phyloP scores from a whole-genome alignment of 1,139 yeast species.

The Kodamaea ohmeri region DNA sequence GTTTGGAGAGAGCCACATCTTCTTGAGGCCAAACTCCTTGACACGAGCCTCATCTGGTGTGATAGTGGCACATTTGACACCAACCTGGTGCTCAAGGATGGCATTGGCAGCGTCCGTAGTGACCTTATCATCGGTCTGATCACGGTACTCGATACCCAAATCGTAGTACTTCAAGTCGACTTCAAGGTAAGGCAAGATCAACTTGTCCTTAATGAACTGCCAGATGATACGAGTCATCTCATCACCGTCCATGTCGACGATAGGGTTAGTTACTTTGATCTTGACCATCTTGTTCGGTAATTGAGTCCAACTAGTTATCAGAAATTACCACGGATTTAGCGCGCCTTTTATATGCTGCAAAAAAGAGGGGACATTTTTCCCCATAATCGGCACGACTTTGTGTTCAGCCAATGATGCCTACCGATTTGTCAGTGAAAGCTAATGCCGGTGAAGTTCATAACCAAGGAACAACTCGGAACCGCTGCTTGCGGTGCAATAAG shows the following conservation, averaged over 20 bases:
- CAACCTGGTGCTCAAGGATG: conserved; percentile 72
- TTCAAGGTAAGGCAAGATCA: conserved; percentile 68
- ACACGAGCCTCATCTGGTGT: conserved; percentile 85
- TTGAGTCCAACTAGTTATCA: background rate
- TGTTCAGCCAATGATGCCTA: conserved; percentile 1
- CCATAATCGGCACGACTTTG: conserved; percentile 4
- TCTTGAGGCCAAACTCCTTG: conserved; percentile 66
- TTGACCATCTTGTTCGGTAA: conserved; percentile 33
- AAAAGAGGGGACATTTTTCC: conserved; percentile 8
- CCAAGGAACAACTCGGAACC: too few species aligned
- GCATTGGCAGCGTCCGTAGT: conserved; percentile 77
- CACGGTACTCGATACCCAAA: conserved; percentile 68
- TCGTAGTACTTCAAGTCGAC: conserved; percentile 75
- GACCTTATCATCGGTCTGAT: conserved; percentile 67
- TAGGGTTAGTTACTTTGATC: conserved; percentile 66
- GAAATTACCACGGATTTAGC: background rate
- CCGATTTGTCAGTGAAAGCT: conserved; percentile 1
- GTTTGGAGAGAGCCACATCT: conserved; percentile 86
- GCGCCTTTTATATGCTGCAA: conserved; percentile 7
- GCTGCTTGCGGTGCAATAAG: too few species aligned
- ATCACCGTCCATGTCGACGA: conserved; percentile 83
- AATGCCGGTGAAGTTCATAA: conserved; percentile 3
- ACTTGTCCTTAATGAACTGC: conserved; percentile 68
- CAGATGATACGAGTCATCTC: conserved; percentile 87
- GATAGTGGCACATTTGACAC: conserved; percentile 82